These are phyloP conservation scores for Poa annua DNA, from an alignment of 176 grass and related monocot genomes.

Conservation along the genomic window DNA sequence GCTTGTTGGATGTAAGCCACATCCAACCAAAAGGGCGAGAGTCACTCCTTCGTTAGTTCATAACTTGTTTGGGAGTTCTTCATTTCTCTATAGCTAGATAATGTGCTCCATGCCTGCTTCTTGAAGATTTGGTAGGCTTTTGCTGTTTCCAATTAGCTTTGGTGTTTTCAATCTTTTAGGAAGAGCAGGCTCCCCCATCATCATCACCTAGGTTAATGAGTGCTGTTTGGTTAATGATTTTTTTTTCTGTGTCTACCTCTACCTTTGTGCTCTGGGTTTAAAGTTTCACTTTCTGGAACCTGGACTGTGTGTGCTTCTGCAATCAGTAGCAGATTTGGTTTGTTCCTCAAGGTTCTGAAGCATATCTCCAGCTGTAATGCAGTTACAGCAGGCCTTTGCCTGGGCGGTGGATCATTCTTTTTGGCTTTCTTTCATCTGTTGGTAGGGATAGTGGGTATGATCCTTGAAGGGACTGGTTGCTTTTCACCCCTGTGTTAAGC, in stretches of 20 bases:
- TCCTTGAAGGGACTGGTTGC: slow-evolving; percentile 55
- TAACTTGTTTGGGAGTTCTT: slow-evolving; percentile 45
- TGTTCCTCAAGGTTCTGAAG: slow-evolving; percentile 47
- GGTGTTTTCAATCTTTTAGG: slow-evolving; percentile 47
- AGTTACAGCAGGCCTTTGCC: slow-evolving; percentile 53
- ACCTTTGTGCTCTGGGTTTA: slow-evolving; percentile 68
- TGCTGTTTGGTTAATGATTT: slow-evolving; percentile 56
- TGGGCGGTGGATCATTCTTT: slow-evolving; percentile 51
- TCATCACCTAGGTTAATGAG: slow-evolving; percentile 44
- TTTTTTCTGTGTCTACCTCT: slow-evolving; percentile 38
- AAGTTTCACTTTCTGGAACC: slow-evolving; percentile 65
- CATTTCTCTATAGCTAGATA: slow-evolving; percentile 41
- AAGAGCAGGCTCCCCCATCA: slow-evolving; percentile 34
- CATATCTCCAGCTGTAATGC: slow-evolving; percentile 59
- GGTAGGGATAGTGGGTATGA: slow-evolving; percentile 38
- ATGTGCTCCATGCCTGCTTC: slow-evolving; percentile 43
- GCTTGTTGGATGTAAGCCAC: slow-evolving; percentile 33
- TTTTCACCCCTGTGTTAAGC: slow-evolving; percentile 61
- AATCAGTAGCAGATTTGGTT: slow-evolving; percentile 50
- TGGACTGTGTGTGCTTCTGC: slow-evolving; percentile 44
- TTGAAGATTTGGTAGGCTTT: slow-evolving; percentile 65
- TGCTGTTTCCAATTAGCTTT: slow-evolving; percentile 66
- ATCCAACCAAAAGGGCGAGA: slow-evolving; percentile 34
- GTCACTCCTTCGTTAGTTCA: slow-evolving; percentile 29
- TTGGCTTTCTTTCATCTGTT: slow-evolving; percentile 48